Evolutionary conservation across 768 basidiomycete species (phyloP).

Genomic region (Tremella yokohamensis): DNA sequence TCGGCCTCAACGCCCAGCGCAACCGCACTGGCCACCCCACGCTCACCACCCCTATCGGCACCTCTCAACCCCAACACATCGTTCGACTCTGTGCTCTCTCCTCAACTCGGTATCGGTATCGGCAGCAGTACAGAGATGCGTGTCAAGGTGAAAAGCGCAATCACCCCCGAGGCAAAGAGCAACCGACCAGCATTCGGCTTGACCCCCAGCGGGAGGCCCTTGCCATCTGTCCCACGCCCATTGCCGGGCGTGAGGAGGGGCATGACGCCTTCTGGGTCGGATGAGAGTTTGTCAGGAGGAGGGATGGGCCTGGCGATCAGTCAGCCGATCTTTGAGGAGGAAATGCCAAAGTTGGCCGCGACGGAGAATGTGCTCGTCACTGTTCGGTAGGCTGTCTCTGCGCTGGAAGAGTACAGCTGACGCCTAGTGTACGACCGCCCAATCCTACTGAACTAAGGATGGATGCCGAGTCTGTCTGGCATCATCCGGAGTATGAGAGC

Average conservation of each 20-base stretch:
- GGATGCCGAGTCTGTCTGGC: conserved; percentile 34
- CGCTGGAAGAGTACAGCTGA: background rate
- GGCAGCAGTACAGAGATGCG: background rate
- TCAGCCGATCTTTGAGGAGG: conserved; percentile 8
- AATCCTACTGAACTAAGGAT: conserved; percentile 31
- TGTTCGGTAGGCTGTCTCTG: conserved; percentile 36
- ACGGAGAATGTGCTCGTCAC: conserved; percentile 47
- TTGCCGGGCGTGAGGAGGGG: conserved; percentile 1
- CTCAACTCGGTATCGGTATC: background rate
- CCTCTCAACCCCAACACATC: conserved; percentile 11
- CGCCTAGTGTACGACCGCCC: conserved; percentile 42
- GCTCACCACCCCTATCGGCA: background rate
- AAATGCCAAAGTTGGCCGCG: conserved; percentile 22
- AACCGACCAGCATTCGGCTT: conserved; percentile 14
- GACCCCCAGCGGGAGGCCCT: background rate
- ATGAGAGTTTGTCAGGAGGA: conserved; percentile 19
- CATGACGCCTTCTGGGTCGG: conserved; percentile 32
- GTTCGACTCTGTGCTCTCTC: background rate
- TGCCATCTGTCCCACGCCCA: background rate
- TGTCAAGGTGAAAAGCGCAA: conserved; percentile 39
- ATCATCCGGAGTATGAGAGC: conserved; percentile 31
- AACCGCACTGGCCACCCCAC: background rate
- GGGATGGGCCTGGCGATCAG: conserved; percentile 13
- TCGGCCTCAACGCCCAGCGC: no score
- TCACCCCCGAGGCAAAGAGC: conserved; percentile 41